phyloP scores from a whole-genome alignment of 805 yeast genomes.

The Candida endomychidarum region DNA sequence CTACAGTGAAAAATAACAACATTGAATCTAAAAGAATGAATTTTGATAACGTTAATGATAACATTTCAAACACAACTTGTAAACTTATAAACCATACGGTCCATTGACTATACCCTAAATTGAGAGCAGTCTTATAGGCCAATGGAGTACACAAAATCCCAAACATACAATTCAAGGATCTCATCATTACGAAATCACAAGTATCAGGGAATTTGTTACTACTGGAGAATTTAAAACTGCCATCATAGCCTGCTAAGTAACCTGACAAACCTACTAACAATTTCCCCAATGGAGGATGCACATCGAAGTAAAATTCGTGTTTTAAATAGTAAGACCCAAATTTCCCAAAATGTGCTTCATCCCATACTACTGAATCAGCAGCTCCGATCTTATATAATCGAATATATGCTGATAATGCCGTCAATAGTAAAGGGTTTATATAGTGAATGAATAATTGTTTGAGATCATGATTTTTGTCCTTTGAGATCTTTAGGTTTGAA shows the following conservation, averaged over 20 bases:
- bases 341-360: constrained; percentile 87
- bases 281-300: constrained; percentile 85
- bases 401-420: constrained; percentile 41
- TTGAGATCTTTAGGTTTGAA: constrained; percentile 17
- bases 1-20: constrained; percentile 80
- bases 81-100: constrained; percentile 77
- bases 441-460: constrained; percentile 14
- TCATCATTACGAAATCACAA: constrained; percentile 80
- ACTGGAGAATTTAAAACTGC: constrained; percentile 85
- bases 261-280: constrained; percentile 79
- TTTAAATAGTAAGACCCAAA: constrained; percentile 78
- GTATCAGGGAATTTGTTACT: constrained; percentile 75
- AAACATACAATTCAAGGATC: constrained; percentile 82
- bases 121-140: constrained; percentile 78
- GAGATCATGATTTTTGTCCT: constrained; percentile 9
- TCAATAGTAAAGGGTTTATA: constrained; percentile 33
- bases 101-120: constrained; percentile 67
- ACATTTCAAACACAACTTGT: constrained; percentile 78
- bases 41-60: constrained; percentile 82
- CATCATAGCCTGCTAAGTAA: constrained; percentile 79
- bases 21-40: constrained; percentile 91
- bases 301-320: constrained; percentile 82
- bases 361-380: constrained; percentile 87
- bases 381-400: constrained; percentile 75
- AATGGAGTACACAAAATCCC: constrained; percentile 84